phyloP scores from a whole-genome alignment of 306 rosid genomes.

The Urtica urens region DNA sequence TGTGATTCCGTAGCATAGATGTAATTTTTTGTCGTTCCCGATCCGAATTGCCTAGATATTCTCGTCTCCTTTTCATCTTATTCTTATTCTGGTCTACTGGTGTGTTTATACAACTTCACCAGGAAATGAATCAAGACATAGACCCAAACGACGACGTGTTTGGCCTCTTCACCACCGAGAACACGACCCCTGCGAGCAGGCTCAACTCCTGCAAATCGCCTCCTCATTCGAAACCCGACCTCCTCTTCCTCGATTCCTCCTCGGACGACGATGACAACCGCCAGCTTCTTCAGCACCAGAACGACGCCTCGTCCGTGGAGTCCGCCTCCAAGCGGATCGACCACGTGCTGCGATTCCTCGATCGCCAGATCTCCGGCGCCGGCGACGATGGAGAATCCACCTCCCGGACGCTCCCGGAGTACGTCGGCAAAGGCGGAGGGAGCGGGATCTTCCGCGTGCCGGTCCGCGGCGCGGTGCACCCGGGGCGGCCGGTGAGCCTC shows the following conservation, averaged over 20 bases:
- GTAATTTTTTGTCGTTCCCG: too few relatives aligned
- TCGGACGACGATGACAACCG: slow-evolving; percentile 8
- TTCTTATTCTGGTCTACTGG: too few relatives aligned
- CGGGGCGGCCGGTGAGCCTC: slow-evolving; percentile 64
- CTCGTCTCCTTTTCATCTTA: too few relatives aligned
- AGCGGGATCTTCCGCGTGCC: slow-evolving; percentile 56
- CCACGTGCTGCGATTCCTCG: slow-evolving; percentile 80
- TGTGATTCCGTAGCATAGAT: too few relatives aligned
- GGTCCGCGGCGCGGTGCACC: slow-evolving; percentile 52
- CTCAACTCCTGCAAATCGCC: too few relatives aligned
- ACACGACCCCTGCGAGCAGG: not conserved
- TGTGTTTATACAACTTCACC: too few relatives aligned
- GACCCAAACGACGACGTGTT: slow-evolving; percentile 6
- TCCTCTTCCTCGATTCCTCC: slow-evolving; percentile 13
- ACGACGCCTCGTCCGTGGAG: slow-evolving; percentile 39
- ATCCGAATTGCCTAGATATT: too few relatives aligned
- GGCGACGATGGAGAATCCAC: not conserved
- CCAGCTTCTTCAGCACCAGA: slow-evolving; percentile 14
- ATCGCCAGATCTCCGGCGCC: slow-evolving; percentile 49
- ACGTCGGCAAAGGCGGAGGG: slow-evolving; percentile 61
- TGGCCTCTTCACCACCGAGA: not conserved
- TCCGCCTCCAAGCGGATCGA: slow-evolving; percentile 76
- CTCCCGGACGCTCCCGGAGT: slow-evolving; percentile 42
- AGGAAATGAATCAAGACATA: too few relatives aligned
- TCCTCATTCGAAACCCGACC: slow-evolving; percentile 11